phyloP scores from a whole-genome alignment of 2,329 filamentous ascomycete genomes.

The Fusarium nisikadoi region DNA sequence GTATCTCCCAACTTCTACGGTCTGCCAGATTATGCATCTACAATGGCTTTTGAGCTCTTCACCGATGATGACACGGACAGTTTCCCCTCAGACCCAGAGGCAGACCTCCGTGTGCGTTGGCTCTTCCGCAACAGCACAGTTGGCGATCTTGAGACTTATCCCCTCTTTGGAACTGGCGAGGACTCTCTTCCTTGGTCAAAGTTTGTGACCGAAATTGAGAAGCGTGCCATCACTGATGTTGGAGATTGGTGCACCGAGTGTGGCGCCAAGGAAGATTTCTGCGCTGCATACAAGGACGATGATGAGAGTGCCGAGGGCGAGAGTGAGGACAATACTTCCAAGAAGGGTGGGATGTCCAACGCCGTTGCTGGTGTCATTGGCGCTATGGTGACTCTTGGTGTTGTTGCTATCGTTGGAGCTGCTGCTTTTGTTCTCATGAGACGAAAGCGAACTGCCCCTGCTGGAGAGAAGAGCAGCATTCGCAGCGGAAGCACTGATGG shows the following conservation, averaged over 20 bases:
- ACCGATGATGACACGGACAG: constrained; percentile 28
- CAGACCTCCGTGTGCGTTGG: constrained; percentile 48
- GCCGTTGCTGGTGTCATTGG: constrained; percentile 49
- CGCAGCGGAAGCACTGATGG: constrained; percentile 27
- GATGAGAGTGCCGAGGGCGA: neutral
- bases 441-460: constrained; percentile 26
- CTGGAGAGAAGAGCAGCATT: constrained; percentile 18
- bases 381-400: constrained; percentile 48
- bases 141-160: constrained; percentile 44
- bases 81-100: constrained; percentile 43
- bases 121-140: constrained; percentile 50
- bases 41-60: constrained; percentile 51
- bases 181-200: constrained; percentile 44
- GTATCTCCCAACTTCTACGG: constrained; percentile 47
- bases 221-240: constrained; percentile 45
- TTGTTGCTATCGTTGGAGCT: constrained; percentile 36
- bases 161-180: constrained; percentile 46
- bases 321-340: neutral
- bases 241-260: constrained; percentile 48
- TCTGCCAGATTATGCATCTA: constrained; percentile 51
- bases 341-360: constrained; percentile 46
- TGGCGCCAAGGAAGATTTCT: constrained; percentile 44
- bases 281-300: constrained; percentile 45
- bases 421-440: constrained; percentile 38
- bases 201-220: constrained; percentile 45